Conservation (phyloP, 2,329 filamentous ascomycete genomes). For the Byssoonygena ceratinophila region DNA sequence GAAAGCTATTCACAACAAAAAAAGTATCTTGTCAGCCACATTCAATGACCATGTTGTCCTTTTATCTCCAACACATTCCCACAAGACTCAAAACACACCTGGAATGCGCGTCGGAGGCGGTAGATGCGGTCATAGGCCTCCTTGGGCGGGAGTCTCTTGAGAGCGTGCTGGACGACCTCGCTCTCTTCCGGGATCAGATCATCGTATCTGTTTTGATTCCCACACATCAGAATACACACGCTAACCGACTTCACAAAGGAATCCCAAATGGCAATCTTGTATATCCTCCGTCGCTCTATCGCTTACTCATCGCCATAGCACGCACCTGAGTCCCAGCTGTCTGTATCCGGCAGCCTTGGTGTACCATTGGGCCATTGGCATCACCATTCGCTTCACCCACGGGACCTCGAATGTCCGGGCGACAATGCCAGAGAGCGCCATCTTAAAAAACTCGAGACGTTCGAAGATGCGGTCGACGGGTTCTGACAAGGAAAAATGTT, state of each 20-base stretch:
- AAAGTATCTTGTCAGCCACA: not conserved
- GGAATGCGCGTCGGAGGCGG: slow-evolving; percentile 89
- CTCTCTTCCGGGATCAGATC: slow-evolving; percentile 91
- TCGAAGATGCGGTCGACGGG: too few relatives aligned
- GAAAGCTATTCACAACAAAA: slow-evolving; percentile 7
- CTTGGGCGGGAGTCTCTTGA: slow-evolving; percentile 81
- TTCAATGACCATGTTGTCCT: too few relatives aligned
- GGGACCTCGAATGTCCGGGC: slow-evolving; percentile 70
- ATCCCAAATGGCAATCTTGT: not conserved
- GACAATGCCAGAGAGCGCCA: slow-evolving; percentile 40
- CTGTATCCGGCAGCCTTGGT: slow-evolving; percentile 80
- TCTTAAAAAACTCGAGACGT: too few relatives aligned
- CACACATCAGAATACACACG: not conserved
- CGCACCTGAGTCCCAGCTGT: slow-evolving; percentile 80
- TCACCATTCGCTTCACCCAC: slow-evolving; percentile 69
- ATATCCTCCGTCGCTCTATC: not conserved
- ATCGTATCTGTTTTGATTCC: slow-evolving; percentile 58
- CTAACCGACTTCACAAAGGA: not conserved
- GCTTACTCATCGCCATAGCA: slow-evolving; percentile 6
- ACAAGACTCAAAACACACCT: slow-evolving; percentile 46
- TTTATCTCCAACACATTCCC: too few relatives aligned
- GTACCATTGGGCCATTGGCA: slow-evolving; percentile 82
- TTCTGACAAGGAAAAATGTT: too few relatives aligned
- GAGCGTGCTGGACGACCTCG: slow-evolving; percentile 72
- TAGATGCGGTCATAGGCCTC: slow-evolving; percentile 94